These are phyloP conservation scores for Penicillium polonicum DNA, from an alignment of 2,329 filamentous ascomycete genomes.

Conservation along the genomic window DNA sequence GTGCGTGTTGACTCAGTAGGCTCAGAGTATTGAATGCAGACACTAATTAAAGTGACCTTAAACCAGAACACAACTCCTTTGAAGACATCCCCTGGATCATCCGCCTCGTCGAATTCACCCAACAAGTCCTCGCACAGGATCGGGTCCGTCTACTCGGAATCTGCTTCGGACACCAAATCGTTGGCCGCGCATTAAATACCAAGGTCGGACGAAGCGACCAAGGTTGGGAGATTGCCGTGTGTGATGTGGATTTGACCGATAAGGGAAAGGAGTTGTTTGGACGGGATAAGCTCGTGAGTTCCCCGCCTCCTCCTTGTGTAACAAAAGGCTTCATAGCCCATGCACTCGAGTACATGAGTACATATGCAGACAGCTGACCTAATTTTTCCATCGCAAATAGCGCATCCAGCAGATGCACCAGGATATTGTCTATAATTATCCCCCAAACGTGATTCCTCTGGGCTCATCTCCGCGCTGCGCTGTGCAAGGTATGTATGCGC, in stretches of 20 bases:
- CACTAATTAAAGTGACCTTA: neutral
- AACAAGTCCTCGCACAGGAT: constrained; percentile 58
- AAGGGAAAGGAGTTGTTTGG: constrained; percentile 72
- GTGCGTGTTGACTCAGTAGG: constrained; percentile 41
- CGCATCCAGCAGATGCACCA: constrained; percentile 80
- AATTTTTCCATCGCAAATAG: constrained; percentile 16
- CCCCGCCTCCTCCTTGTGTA: neutral
- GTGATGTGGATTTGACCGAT: constrained; percentile 64
- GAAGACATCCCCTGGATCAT: constrained; percentile 74
- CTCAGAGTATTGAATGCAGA: neutral
- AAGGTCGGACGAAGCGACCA: constrained; percentile 64
- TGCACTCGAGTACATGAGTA: neutral
- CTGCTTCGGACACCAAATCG: constrained; percentile 86
- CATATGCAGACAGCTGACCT: neutral
- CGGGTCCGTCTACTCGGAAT: constrained; percentile 72
- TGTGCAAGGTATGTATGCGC: constrained; percentile 77
- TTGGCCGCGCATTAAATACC: constrained; percentile 68
- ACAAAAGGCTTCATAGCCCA: neutral
- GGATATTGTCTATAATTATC: constrained; percentile 68
- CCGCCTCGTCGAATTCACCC: constrained; percentile 67
- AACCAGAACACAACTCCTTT: constrained; percentile 68
- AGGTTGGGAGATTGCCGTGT: constrained; percentile 82
- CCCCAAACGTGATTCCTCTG: constrained; percentile 60
- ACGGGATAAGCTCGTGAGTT: constrained; percentile 58
- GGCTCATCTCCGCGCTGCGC: constrained; percentile 65